Base-by-base conservation (phyloP, 1,139 yeast species). In the Protomyces inundatus region DNA sequence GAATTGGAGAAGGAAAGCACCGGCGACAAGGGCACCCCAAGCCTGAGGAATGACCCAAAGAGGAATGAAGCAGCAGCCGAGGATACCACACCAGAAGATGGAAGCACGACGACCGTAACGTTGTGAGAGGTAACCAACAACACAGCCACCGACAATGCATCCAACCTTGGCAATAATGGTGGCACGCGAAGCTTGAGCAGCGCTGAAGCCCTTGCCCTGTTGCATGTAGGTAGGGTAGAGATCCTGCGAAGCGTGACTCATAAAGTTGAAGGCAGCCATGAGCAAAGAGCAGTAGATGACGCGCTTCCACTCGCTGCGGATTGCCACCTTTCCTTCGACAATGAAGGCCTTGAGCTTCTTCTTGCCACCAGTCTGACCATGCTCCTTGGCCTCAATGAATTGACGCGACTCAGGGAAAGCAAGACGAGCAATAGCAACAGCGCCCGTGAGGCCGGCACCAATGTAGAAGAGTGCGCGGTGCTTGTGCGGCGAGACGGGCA, bases 381-480 rank as follows among this genome's bases (percentile, higher is more conserved):
- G 14, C 58, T 42, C 66, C 64, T 70, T 71, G 69, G 70, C 74
- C 14, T 72, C 72, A 46, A 75, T 76, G 74, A 80, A 85, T 12
- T 81, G 80, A 56, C 82, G 82, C 9, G 88, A 84, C 71, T 85
- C 88, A 23, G 88, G 88, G 36, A 84, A 76, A 23, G 71, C 65
- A 63, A 80, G 67, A 73, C 90, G 80, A 80, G 84, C 84, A 46
- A 76, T 68, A 64, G 83, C 79, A 68, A 86, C 79, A 14, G 84
- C 73, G 52, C 82, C 81, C 35, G 87, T 85, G 10, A 85, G 82
- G 35, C 90, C 87, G 33, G 95, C 85, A 61, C 88, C 84, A 70
- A 89, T 87, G 90, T 93, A 87, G 74, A 85, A 86, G 68, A 88
- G 78, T 0, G 90, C 81, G 72, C 93, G 80, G 95, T 95, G 88